Percentiles rank a stretch among this genome's conserved stretches.
These are phyloP conservation scores for Suhomyces sp. DNA, from an alignment of 805 yeast genomes.

Conservation along the genomic window DNA sequence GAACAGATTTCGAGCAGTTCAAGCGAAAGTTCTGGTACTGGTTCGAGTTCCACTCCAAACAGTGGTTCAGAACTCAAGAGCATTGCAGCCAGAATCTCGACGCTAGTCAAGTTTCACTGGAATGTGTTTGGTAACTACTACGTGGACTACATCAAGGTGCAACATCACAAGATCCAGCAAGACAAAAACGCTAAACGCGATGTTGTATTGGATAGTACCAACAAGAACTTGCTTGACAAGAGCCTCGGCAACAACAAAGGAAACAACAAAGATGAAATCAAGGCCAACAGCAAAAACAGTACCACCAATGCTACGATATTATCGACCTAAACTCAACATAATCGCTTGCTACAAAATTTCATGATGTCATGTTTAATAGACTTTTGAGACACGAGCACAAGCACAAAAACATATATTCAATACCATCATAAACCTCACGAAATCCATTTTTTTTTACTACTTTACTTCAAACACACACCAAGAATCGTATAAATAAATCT, in stretches of 20 bases:
- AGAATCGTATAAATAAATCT: background rate
- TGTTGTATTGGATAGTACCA: conserved; percentile 8
- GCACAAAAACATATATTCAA: background rate
- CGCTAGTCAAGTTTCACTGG: conserved; percentile 76
- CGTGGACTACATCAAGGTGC: conserved; percentile 29
- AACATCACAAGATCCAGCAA: conserved; percentile 15
- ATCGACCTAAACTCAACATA: conserved; percentile 4
- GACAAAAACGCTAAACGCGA: conserved; percentile 12
- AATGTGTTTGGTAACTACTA: conserved; percentile 77
- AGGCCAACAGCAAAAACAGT: conserved; percentile 4
- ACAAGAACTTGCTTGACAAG: conserved; percentile 3
- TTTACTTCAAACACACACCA: background rate
- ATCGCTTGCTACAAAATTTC: background rate
- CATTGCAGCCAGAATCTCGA: conserved; percentile 57
- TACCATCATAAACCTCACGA: background rate
- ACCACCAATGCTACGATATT: conserved; percentile 10
- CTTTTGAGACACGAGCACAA: background rate
- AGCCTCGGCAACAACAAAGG: conserved; percentile 3
- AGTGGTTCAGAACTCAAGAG: conserved; percentile 48
- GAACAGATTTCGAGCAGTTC: background rate
- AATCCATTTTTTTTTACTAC: background rate
- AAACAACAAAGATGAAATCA: conserved; percentile 6
- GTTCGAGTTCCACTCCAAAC: conserved; percentile 8
- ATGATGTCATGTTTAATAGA: background rate
- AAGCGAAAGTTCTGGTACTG: conserved; percentile 2